phyloP scores from a whole-genome alignment of 192 early-diverging fungal genomes.

The Entomortierella beljakovae region DNA sequence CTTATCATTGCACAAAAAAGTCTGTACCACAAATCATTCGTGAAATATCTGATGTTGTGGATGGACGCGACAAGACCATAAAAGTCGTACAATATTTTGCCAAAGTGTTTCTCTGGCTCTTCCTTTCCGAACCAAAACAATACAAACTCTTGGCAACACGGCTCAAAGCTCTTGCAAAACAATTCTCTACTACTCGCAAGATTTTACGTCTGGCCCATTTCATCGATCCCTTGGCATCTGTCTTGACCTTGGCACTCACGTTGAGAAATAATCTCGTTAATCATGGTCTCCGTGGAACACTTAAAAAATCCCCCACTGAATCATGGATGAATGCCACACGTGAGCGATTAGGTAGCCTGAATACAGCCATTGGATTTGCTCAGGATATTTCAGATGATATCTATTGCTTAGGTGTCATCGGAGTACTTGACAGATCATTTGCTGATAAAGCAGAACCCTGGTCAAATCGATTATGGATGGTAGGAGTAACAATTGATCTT shows the following conservation, averaged over 20 bases:
- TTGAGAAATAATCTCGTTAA: slow-evolving; percentile 2
- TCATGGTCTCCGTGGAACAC: slow-evolving; percentile 4
- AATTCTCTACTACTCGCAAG: slow-evolving; percentile 82
- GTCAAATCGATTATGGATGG: slow-evolving; percentile 78
- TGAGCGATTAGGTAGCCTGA: slow-evolving; percentile 52
- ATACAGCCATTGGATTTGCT: slow-evolving; percentile 62
- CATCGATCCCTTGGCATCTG: slow-evolving; percentile 71
- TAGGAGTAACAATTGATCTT: slow-evolving; percentile 75
- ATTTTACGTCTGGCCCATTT: slow-evolving; percentile 78
- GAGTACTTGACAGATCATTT: slow-evolving; percentile 63
- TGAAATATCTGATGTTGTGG: slow-evolving; percentile 73
- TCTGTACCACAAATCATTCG: slow-evolving; percentile 59
- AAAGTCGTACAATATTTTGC: slow-evolving; percentile 82
- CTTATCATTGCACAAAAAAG: slow-evolving; percentile 30
- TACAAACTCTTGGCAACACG: slow-evolving; percentile 26
- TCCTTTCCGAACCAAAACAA: slow-evolving; percentile 32
- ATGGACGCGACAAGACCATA: slow-evolving; percentile 88
- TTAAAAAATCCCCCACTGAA: slow-evolving; percentile 6
- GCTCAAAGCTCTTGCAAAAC: slow-evolving; percentile 64
- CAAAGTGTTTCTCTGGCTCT: slow-evolving; percentile 74
- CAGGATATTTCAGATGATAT: slow-evolving; percentile 84
- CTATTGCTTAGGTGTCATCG: slow-evolving; percentile 78
- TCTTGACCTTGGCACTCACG: slow-evolving; percentile 49
- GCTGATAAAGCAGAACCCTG: slow-evolving; percentile 66
- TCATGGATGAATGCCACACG: slow-evolving; percentile 20